Percentiles rank a stretch among this genome's conserved stretches.
These are phyloP conservation scores for Neoscytalidium dimidiatum DNA, from an alignment of 2,329 filamentous ascomycete genomes.

Conservation along the genomic window DNA sequence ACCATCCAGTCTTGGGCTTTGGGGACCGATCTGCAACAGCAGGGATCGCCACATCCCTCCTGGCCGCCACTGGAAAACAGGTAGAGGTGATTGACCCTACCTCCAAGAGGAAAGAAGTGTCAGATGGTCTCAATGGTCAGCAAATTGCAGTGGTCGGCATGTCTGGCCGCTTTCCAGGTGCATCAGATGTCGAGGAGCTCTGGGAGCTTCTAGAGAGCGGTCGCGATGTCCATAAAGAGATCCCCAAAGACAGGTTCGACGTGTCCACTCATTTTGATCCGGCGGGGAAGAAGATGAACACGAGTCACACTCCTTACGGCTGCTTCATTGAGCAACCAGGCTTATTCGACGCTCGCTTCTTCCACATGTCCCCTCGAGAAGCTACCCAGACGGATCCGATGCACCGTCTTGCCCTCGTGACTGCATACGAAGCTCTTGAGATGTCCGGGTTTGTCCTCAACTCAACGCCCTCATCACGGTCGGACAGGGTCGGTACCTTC, in stretches of 20 bases:
- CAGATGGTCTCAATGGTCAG: conserved; percentile 13
- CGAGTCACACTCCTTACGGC: conserved; percentile 25
- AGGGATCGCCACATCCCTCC: conserved; percentile 22
- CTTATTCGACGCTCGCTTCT: conserved; percentile 25
- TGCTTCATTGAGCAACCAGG: conserved; percentile 30
- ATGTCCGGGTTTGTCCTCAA: conserved; percentile 26
- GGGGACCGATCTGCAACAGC: conserved; percentile 40
- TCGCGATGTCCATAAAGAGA: conserved; percentile 31
- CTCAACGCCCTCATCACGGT: conserved; percentile 28
- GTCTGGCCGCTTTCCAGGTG: conserved; percentile 28
- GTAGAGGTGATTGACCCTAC: too few species aligned
- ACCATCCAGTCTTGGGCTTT: too few species aligned
- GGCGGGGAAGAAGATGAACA: conserved; percentile 24
- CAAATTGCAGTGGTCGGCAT: conserved; percentile 29
- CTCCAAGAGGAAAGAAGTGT: too few species aligned
- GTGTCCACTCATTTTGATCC: conserved; percentile 25
- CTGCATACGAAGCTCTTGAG: conserved; percentile 27
- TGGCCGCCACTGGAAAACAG: conserved; percentile 3
- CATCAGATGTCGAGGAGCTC: conserved; percentile 31
- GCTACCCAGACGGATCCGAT: conserved; percentile 25
- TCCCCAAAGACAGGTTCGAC: conserved; percentile 32
- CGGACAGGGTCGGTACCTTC: conserved; percentile 32
- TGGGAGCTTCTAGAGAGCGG: conserved; percentile 40
- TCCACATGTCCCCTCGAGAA: conserved; percentile 28
- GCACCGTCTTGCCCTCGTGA: conserved; percentile 23